Evolutionary conservation across 2,329 filamentous ascomycete genomes (phyloP).

Genomic region (Beauveria australis): DNA sequence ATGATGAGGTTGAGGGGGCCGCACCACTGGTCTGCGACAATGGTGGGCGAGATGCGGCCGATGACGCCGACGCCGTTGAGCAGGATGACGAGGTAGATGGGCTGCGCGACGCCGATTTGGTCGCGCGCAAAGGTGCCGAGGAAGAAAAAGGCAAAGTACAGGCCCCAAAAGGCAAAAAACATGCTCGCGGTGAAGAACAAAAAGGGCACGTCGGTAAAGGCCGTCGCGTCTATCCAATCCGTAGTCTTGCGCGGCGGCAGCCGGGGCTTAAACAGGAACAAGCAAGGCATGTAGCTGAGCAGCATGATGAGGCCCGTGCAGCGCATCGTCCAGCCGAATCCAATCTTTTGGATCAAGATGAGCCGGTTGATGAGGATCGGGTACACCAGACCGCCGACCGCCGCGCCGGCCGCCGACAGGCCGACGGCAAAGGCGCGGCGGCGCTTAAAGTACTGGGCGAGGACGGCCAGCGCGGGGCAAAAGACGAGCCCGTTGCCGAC

Average conservation of each 20-base stretch:
- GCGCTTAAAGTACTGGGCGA: conserved; percentile 54
- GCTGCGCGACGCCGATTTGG: conserved; percentile 13
- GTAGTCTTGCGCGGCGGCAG: conserved; percentile 32
- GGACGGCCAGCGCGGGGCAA: conserved; percentile 47
- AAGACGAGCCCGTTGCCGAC: conserved; percentile 49
- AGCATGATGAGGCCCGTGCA: conserved; percentile 38
- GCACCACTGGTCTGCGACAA: conserved; percentile 38
- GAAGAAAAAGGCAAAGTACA: conserved; percentile 39
- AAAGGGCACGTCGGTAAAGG: conserved; percentile 33
- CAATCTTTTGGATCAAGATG: conserved; percentile 36
- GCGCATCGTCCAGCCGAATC: conserved; percentile 48
- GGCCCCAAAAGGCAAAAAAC: conserved; percentile 27
- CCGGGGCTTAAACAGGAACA: conserved; percentile 31
- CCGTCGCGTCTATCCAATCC: conserved; percentile 33
- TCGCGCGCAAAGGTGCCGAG: conserved; percentile 40
- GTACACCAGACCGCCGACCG: conserved; percentile 46
- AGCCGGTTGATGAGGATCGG: conserved; percentile 36
- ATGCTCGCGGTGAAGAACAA: conserved; percentile 25
- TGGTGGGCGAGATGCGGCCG: conserved; percentile 39
- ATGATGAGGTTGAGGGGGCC: conserved; percentile 45
- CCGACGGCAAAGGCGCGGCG: conserved; percentile 50
- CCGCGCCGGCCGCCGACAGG: conserved; percentile 48
- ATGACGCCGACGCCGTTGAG: conserved; percentile 46
- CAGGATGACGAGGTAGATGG: conserved; percentile 19
- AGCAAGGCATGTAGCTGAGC: conserved; percentile 28